Base-by-base conservation (phyloP, 306 rosid genomes). In the Casuarina equisetifolia region DNA sequence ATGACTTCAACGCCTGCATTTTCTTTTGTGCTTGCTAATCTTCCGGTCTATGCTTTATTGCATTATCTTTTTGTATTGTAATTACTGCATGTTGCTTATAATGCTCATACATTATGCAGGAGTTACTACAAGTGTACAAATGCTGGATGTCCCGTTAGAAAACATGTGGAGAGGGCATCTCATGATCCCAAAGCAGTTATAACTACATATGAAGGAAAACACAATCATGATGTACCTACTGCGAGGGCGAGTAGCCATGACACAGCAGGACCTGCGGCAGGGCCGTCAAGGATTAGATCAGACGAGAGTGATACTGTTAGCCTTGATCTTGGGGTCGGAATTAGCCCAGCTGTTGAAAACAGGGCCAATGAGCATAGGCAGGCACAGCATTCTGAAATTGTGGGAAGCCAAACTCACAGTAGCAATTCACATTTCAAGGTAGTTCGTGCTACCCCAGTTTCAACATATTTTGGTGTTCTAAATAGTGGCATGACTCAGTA, bases 61-160 rank as follows among this genome's bases (percentile, higher is more conserved):
- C 70, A 48, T 70, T 51, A 73, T 69, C 76, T 55, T 76, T 63
- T 70, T 76, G 17, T 59, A 38, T 16, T 35, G 36, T 50, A 39
- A 52, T 63, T 42, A 38, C 15, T 61, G 45, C n/a, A 20, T 70
- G 71, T 79, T 64, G 83, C 84, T 83, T 53, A 80, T 42, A 5
- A 44, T 82, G 67, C 75, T 78, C 79, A 12, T 62, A 42, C 42
- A 36, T 76, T 42, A 70, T 81, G 87, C 87, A 95, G 99, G 97
- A 95, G 99, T 82, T 95, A 95, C 84, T 95, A 95, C 88, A 95
- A 95, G 74, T 95, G 98, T 83, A 95, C 99, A 79, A 92, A 92
- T 75, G 88, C 89, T 1, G 96, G 99, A 79, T 95, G 99, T 81
- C 97, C 98, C 4, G 99, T 95, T 48, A 82, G 99, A 70, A 95